These are phyloP conservation scores for Haplographium delicatum DNA, from an alignment of 495 filamentous ascomycete species.

Conservation along the genomic window DNA sequence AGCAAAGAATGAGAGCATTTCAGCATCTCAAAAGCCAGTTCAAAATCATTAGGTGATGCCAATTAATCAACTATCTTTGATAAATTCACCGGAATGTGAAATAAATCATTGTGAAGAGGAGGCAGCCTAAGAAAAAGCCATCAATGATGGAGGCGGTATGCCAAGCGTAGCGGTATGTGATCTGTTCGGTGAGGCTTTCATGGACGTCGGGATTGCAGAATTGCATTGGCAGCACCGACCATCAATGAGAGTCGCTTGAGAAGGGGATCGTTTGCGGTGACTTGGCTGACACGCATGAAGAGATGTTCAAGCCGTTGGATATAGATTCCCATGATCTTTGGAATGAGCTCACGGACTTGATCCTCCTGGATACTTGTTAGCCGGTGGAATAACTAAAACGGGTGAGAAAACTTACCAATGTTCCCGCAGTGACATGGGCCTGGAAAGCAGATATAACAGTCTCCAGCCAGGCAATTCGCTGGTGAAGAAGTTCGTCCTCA, in stretches of 20 bases:
- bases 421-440: slow-evolving; percentile 16
- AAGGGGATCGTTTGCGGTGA: slow-evolving; percentile 53
- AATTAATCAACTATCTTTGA: slow-evolving; percentile 1
- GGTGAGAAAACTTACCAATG: slow-evolving; percentile 38
- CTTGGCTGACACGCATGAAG: slow-evolving; percentile 61
- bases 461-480: slow-evolving; percentile 78
- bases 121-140: not conserved
- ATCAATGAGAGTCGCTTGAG: slow-evolving; percentile 61
- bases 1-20: slow-evolving; percentile 17
- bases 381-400: not conserved
- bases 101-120: slow-evolving; percentile 10
- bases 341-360: slow-evolving; percentile 68
- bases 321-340: slow-evolving; percentile 67
- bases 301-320: slow-evolving; percentile 64
- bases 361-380: slow-evolving; percentile 55
- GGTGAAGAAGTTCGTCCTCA: slow-evolving; percentile 49
- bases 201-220: no score
- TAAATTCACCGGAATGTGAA: not conserved
- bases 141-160: no score
- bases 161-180: no score
- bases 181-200: no score
- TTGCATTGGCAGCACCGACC: slow-evolving; percentile 26
- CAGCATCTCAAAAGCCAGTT: slow-evolving; percentile 15
- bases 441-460: slow-evolving; percentile 52
- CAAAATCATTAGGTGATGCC: not conserved